Evolutionary conservation across 176 grass and related monocot species (phyloP), one percentile per base, ranked within the genome.

Genomic region (Oryza longistaminata): DNA sequence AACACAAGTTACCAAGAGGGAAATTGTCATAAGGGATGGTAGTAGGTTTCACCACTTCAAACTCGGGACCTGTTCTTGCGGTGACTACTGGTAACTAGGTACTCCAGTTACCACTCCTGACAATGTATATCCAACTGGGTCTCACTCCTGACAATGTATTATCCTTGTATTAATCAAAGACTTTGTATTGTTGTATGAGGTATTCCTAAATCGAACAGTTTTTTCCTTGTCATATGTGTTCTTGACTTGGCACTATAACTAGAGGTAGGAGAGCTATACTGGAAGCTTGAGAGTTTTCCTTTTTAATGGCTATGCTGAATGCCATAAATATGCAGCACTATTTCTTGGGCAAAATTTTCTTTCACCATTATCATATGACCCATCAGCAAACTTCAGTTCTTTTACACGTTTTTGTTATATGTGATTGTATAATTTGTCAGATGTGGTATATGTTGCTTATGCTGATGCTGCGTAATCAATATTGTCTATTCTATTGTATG

Each of bases 11-110:
- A 88, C 90, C 4, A 87, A 85, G 66, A 90, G 91, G 78, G 89
- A 94, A 71, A 96, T 99, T 80, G 82, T 95, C 19, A 31, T 92
- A 22, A 89, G 93, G 81, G 93, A 96, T 90, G 90, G 88, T 68
- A 99, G 91, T 81, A 85, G 91, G 44, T 94, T 99, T 87, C 91
- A 96, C 84, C 91, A 96, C 82, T 99, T 99, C 74, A 95, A 83
- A 85, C 62, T 81, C 1, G 96, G 96, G 44, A 89, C 82, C 13
- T 99, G 91, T 85, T 94, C 96, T 81, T 99, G 93, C 14, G 88
- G 91, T 24, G 89, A 93, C 88, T 96, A 96, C 65, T 99, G 96
- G 96, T 99, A 84, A 91, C 43, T 80, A 45, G 88, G 88, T 90
- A 39, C 50, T 82, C 71, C 55, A 76, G n/a, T n/a, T n/a, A 74